Base-by-base conservation (phyloP, 192 early-diverging fungal species). In the Obelidium mucronatum region DNA sequence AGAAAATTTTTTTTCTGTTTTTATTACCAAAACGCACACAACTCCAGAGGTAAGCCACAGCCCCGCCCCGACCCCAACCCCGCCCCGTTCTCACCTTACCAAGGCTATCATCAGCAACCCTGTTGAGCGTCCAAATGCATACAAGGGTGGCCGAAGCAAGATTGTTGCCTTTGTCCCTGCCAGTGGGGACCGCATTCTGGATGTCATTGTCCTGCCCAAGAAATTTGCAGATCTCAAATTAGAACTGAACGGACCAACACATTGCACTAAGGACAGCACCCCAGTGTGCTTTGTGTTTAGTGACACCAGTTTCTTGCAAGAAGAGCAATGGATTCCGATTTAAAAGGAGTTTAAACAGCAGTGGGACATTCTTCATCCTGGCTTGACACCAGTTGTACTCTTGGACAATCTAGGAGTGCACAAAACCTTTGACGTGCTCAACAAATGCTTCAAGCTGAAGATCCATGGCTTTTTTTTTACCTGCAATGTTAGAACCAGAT, bases 281-380 rank as follows among this genome's bases (percentile, higher is more conserved):
- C 56, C n/a, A 11, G 17, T 44, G 42, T 11, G 42, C 5, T 13
- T 59, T 59, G 56, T 33, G 4, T 59, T 30, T 59, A 59, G 56
- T 33, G 31, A 59, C 8, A 59, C 24, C n/a, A n/a, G 56, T 30
- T 59, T 30, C 56, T 59, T 59, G 56, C 24, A 4, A 59, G n/a
- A 59, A n/a, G n/a, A 59, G n/a, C 56, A 59, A 24, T 59, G 56
- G 56, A 4, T 59, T 59, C 56, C 56, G 5, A 24, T 59, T 59
- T 24, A 13, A 24, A n/a, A 5, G n/a, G 24, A 59, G 24, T 33
- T 59, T 13, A 30, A 30, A 30, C 8, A 4, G 4, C 24, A 5
- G 11, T 59, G 56, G 56, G 24, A 59, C n/a, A 59, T 59, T 59
- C 24, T 59, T 24, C 56, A 59, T 59, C 56, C 56, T 59, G 56